phyloP scores from a whole-genome alignment of 2,329 filamentous ascomycete genomes.

The Colletotrichum sp. region DNA sequence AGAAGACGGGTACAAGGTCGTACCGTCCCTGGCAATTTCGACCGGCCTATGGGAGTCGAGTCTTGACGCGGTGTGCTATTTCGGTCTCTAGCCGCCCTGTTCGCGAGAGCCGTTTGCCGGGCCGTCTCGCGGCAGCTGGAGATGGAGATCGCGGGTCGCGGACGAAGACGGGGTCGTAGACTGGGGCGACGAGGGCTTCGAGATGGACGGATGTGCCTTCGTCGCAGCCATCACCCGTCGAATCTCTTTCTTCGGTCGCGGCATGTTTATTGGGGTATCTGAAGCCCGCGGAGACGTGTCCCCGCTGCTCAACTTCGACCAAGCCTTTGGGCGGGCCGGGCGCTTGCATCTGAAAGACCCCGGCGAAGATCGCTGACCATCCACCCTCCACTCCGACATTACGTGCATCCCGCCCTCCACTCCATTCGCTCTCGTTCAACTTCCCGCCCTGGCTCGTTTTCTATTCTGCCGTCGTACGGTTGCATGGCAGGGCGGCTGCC shows the following conservation, averaged over 20 bases:
- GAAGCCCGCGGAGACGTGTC: background rate
- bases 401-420: slow-evolving; percentile 11
- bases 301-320: background rate
- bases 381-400: background rate
- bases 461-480: slow-evolving; percentile 1
- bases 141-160: background rate
- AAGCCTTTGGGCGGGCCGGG: slow-evolving; percentile 5
- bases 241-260: background rate
- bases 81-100: background rate
- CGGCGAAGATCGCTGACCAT: slow-evolving; percentile 12
- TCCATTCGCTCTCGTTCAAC: slow-evolving; percentile 3
- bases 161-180: background rate
- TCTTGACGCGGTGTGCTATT: slow-evolving; percentile 12
- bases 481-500: slow-evolving; percentile 16
- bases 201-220: background rate
- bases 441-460: background rate
- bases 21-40: background rate
- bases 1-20: background rate
- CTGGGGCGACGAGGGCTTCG: background rate
- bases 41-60: background rate
- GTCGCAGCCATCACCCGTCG: background rate
- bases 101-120: background rate
- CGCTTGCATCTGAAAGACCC: slow-evolving; percentile 19
- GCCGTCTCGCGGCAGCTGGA: background rate
- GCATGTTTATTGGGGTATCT: background rate